Percentiles rank a stretch among this genome's conserved stretches.
Conservation (phyloP, 2,329 filamentous ascomycete species). For the Colletotrichum sp. region DNA sequence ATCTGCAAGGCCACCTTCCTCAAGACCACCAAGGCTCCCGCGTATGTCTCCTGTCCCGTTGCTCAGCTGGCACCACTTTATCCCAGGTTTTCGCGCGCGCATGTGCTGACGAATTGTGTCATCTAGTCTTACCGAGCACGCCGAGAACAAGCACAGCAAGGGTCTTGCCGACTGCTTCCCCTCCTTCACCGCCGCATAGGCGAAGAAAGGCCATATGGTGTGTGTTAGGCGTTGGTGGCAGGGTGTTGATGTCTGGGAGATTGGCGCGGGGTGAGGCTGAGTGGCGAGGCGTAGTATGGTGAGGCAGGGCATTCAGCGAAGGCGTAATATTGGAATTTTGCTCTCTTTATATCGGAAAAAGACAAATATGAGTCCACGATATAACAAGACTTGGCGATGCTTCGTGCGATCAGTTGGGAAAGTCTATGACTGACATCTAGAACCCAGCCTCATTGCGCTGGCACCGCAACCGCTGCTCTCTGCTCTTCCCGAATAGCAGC, state of each 20-base stretch:
- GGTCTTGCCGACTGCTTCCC: conserved; percentile 75
- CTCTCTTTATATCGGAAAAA: conserved; percentile 12
- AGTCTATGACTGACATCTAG: not conserved
- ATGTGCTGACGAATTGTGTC: not conserved
- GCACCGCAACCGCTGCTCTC: conserved; percentile 26
- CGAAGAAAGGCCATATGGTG: not conserved
- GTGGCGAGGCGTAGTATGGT: not conserved
- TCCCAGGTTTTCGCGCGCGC: not conserved
- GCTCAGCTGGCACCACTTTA: not conserved
- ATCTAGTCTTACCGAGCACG: conserved; percentile 69
- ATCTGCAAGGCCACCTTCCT: conserved; percentile 81
- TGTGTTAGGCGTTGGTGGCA: not conserved
- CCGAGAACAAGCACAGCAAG: conserved; percentile 79
- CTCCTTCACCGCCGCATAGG: conserved; percentile 34
- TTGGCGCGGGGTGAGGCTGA: not conserved
- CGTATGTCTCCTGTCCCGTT: conserved; percentile 50
- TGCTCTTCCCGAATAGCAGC: conserved; percentile 63
- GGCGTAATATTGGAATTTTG: conserved; percentile 19
- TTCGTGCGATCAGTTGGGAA: not conserved
- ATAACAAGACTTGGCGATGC: not conserved
- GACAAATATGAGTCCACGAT: conserved; percentile 4
- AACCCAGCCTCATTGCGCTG: not conserved
- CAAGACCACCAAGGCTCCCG: conserved; percentile 75
- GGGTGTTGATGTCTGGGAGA: not conserved
- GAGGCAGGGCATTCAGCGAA: conserved; percentile 16